Percentiles rank a stretch among this genome's conserved stretches.
Conservation (phyloP, 2,329 filamentous ascomycete species). For the Arthrocladium fulminans region DNA sequence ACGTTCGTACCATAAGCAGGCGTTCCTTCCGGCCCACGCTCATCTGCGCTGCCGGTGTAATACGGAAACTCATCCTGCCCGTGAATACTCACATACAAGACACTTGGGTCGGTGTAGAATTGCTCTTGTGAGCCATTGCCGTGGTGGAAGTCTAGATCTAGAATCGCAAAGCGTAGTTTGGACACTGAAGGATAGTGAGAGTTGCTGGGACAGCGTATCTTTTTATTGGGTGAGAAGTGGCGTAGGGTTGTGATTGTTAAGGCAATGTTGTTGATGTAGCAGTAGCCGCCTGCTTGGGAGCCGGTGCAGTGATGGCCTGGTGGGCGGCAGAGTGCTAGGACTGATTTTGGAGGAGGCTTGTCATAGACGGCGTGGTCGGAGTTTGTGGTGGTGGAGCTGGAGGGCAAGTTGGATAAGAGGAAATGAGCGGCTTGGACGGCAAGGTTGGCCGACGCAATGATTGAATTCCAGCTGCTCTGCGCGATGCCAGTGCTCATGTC, state of each 20-base stretch:
- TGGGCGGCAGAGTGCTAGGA: constrained; percentile 20
- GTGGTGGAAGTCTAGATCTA: constrained; percentile 24
- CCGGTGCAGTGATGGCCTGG: constrained; percentile 24
- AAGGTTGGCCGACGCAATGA: constrained; percentile 21
- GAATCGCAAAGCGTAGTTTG: constrained; percentile 15
- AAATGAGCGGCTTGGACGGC: constrained; percentile 18
- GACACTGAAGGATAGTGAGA: neutral
- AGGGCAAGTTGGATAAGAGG: constrained; percentile 9
- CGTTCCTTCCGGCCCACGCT: constrained; percentile 9
- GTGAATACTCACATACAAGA: constrained; percentile 29
- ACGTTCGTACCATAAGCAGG: constrained; percentile 16
- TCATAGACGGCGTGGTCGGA: neutral
- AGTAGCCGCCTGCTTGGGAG: constrained; percentile 21
- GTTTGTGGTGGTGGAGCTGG: neutral
- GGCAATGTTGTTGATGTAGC: constrained; percentile 23
- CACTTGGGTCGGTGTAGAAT: constrained; percentile 25
- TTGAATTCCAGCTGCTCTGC: constrained; percentile 17
- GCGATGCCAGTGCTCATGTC: constrained; percentile 23
- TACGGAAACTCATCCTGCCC: constrained; percentile 30
- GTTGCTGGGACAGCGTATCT: neutral
- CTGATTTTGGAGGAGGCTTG: constrained; percentile 16
- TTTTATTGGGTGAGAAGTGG: neutral
- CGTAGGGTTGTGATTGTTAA: constrained; percentile 17
- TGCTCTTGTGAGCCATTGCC: constrained; percentile 23
- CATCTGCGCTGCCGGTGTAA: constrained; percentile 19